Base-by-base conservation (phyloP, 148 eudicot genomes). In the Polygonum maritimum region DNA sequence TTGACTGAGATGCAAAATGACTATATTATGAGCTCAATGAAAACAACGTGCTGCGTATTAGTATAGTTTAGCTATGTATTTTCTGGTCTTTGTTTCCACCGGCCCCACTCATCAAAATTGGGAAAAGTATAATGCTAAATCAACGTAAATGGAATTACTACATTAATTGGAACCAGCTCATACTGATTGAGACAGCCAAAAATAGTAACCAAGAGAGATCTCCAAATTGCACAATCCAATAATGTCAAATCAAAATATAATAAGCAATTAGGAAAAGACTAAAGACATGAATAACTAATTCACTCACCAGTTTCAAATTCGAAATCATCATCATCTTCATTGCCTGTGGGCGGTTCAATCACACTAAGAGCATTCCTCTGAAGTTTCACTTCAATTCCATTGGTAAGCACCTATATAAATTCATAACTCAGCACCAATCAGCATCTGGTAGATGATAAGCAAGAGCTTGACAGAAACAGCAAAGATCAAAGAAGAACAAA, bases 311-410 rank as follows among this genome's bases (percentile, higher is more conserved):
- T 84, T 49, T 86, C 94, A 21, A 86, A 81, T 78, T 88, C 91
- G 45, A 90, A 79, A 36, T 88, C 91, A 36, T 86, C 91, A 22
- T 90, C 94, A 35, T 90, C 91, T 72, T 90, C 94, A 73, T 88
- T 88, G 15, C 94, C 94, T 70, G 89, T 86, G 35, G 94, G 94
- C 76, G 88, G 78, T 84, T 89, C 92, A 60, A 89, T 78, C 31
- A 89, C 92, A 74, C 92, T 89, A 48, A 89, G 84, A 4, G 92
- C 92, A 81, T 89, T 89, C 45, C 92, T 85, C 73, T 89, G 92
- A 9, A 89, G 82, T 78, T 87, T 89, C 26, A 89, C 92, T 83
- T 89, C 92, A 52, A 89, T 89, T 22, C 92, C 92, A 82, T 89
- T 89, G 36, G 92, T 89, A 31, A 89, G 92, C 14, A 89, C 92